Evolutionary conservation across 495 filamentous ascomycete genomes (phyloP).

Genomic region (Aspergillus homomorphus): DNA sequence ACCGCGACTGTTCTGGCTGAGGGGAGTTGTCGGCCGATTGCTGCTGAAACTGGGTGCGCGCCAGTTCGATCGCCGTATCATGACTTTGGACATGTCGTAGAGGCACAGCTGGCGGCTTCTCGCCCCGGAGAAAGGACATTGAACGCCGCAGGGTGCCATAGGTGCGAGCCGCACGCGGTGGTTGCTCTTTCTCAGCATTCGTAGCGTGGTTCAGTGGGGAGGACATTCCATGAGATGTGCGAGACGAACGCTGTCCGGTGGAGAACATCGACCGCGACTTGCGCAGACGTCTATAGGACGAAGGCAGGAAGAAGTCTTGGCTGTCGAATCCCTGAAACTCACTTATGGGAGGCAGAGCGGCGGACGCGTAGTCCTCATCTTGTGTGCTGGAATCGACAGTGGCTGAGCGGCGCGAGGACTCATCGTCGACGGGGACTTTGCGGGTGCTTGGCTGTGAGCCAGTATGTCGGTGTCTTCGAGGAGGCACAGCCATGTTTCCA

Average conservation of each 20-base stretch:
- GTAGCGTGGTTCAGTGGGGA: slow-evolving; percentile 13
- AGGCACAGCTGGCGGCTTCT: slow-evolving; percentile 21
- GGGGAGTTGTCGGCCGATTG: slow-evolving; percentile 30
- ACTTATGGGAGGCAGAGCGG: slow-evolving; percentile 32
- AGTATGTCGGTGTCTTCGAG: slow-evolving; percentile 20
- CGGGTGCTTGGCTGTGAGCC: background rate
- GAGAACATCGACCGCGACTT: slow-evolving; percentile 72
- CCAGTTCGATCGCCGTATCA: slow-evolving; percentile 48
- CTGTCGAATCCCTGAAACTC: slow-evolving; percentile 52
- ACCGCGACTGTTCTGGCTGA: slow-evolving; percentile 44
- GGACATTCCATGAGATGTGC: slow-evolving; percentile 21
- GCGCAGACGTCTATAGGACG: slow-evolving; percentile 70
- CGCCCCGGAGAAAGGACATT: slow-evolving; percentile 58
- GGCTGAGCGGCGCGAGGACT: background rate
- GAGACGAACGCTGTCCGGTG: slow-evolving; percentile 43
- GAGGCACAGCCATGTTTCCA: slow-evolving; percentile 39
- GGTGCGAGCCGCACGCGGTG: slow-evolving; percentile 19
- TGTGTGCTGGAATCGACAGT: background rate
- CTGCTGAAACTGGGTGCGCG: slow-evolving; percentile 46
- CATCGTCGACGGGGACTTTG: background rate
- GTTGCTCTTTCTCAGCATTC: slow-evolving; percentile 4
- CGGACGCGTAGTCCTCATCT: slow-evolving; percentile 14
- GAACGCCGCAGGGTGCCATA: slow-evolving; percentile 49
- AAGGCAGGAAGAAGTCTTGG: slow-evolving; percentile 61
- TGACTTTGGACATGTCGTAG: slow-evolving; percentile 36